Percentiles rank a stretch among this genome's conserved stretches.
Evolutionary conservation across 2,329 filamentous ascomycete genomes (phyloP).

Genomic region (Xylariaceae sp.): DNA sequence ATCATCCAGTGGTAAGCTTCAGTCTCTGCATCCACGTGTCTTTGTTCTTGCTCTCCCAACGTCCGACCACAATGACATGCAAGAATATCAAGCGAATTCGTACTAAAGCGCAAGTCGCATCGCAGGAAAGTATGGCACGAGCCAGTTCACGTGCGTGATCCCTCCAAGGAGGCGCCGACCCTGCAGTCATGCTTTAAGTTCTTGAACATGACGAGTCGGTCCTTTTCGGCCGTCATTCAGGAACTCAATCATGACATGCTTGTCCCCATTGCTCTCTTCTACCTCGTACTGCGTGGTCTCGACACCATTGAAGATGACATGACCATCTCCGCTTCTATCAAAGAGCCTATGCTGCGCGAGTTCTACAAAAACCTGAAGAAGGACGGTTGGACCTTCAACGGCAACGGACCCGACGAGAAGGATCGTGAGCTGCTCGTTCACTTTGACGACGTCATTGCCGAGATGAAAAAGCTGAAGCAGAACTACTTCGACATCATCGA

Average conservation of each 20-base stretch:
- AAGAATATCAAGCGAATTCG: not conserved
- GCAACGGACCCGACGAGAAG: slow-evolving; percentile 86
- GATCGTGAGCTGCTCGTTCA: slow-evolving; percentile 87
- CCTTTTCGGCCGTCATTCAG: slow-evolving; percentile 88
- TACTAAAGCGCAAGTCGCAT: not conserved
- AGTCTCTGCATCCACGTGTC: not conserved
- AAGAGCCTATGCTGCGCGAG: slow-evolving; percentile 77
- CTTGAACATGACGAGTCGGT: slow-evolving; percentile 83
- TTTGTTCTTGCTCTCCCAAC: not conserved
- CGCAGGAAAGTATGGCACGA: slow-evolving; percentile 94
- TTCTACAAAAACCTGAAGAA: slow-evolving; percentile 75
- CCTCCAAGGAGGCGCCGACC: slow-evolving; percentile 65
- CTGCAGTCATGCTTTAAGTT: slow-evolving; percentile 81
- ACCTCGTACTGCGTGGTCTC: slow-evolving; percentile 82
- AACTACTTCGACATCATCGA: slow-evolving; percentile 81
- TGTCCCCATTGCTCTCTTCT: slow-evolving; percentile 85
- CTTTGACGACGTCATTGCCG: slow-evolving; percentile 79
- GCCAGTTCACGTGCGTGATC: slow-evolving; percentile 78
- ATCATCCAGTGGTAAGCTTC: slow-evolving; percentile 77
- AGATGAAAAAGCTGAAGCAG: slow-evolving; percentile 84
- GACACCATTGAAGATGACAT: slow-evolving; percentile 99
- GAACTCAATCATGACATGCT: slow-evolving; percentile 93
- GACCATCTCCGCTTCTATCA: slow-evolving; percentile 74
- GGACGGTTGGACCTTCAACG: slow-evolving; percentile 86
- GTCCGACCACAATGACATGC: not conserved